Conservation (phyloP, 1,139 yeast genomes). For the Magnusiomyces starmeri region DNA sequence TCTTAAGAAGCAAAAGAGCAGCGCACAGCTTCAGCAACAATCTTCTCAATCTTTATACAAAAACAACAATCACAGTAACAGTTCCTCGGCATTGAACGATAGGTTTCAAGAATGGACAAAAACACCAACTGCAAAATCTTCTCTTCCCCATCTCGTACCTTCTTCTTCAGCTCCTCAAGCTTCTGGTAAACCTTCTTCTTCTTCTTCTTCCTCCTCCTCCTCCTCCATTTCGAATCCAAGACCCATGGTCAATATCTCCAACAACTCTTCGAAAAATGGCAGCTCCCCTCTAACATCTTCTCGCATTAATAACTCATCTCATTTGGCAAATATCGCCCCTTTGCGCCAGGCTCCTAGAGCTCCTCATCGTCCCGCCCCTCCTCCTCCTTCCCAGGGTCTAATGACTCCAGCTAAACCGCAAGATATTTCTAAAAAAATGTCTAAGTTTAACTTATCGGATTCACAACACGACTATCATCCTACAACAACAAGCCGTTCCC, state of each 20-base stretch:
- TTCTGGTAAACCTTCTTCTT: background rate
- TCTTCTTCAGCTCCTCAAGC: background rate
- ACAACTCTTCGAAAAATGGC: constrained; percentile 8
- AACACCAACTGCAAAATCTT: constrained; percentile 21
- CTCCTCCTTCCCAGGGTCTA: background rate
- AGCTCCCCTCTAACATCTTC: constrained; percentile 10
- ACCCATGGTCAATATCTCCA: background rate
- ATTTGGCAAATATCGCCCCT: constrained; percentile 28
- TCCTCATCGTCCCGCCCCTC: constrained; percentile 7
- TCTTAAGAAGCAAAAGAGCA: background rate
- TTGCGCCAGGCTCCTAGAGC: constrained; percentile 26
- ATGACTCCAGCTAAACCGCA: background rate
- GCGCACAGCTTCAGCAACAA: constrained; percentile 8
- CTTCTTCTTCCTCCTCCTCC: constrained; percentile 2
- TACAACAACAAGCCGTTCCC: background rate
- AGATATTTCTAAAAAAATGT: background rate
- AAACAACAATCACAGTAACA: background rate
- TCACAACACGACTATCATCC: background rate
- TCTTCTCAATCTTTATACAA: constrained; percentile 8
- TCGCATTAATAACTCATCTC: constrained; percentile 24
- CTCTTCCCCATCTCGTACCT: constrained; percentile 1
- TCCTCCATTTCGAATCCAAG: constrained; percentile 1
- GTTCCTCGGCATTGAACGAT: constrained; percentile 1
- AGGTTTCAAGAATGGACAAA: constrained; percentile 30
- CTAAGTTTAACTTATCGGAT: background rate